These are phyloP conservation scores for Babesia sp. DNA, from an alignment of 169 alveolate species.

Conservation along the genomic window DNA sequence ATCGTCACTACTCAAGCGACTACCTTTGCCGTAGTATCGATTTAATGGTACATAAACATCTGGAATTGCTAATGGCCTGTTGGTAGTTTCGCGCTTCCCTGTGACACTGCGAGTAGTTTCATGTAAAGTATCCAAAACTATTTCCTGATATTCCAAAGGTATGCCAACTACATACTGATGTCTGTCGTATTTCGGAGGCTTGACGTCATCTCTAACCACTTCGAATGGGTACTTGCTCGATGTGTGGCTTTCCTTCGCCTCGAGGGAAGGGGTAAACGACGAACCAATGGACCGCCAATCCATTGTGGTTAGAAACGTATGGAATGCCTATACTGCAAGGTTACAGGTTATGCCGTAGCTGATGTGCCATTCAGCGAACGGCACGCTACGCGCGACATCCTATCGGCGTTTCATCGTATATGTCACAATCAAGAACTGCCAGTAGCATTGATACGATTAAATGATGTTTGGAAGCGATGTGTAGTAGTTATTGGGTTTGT, in stretches of 20 bases:
- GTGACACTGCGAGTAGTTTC: not conserved
- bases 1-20: not conserved
- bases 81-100: not conserved
- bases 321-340: not conserved
- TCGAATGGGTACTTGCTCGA: not conserved
- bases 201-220: not conserved
- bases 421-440: not conserved
- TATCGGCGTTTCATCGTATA: not conserved
- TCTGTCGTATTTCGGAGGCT: slow-evolving; percentile 31
- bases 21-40: not conserved
- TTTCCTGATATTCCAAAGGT: slow-evolving; percentile 14
- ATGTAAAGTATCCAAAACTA: not conserved
- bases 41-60: not conserved
- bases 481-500: not conserved
- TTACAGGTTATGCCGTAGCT: not conserved
- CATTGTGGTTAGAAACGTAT: not conserved
- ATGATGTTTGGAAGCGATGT: not conserved
- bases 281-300: slow-evolving; percentile 48
- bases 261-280: slow-evolving; percentile 28
- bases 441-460: no score
- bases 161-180: slow-evolving; percentile 43
- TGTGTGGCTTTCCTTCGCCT: slow-evolving; percentile 8
- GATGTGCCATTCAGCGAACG: not conserved
- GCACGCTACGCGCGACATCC: not conserved
- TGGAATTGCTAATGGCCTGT: not conserved